Evolutionary conservation across 345 rosid species (phyloP), one percentile per base, ranked within the genome.

Genomic region (Rhodamnia argentea): DNA sequence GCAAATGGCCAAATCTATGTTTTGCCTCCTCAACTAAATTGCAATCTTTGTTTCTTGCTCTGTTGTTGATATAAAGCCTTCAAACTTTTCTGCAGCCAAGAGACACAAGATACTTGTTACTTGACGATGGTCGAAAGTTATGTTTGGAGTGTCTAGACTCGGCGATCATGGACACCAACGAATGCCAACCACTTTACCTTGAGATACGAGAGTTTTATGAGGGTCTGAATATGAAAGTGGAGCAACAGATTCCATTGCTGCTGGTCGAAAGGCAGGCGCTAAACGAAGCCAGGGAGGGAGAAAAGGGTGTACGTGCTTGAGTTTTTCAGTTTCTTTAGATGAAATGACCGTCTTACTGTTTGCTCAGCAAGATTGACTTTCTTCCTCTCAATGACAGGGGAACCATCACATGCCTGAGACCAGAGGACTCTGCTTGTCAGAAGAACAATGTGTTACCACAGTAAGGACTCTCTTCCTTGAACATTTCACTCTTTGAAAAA

Each of bases 331-430:
- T 32, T 64, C 76, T 32, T 64, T 64, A 64, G 76, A 32, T 64
- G 16, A 62, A 16, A 16, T 23, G 27, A 42, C 54, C 15, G 13
- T 52, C 54, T 84, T 44, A 22, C 13, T 16, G 16, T 84, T 40
- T 13, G 24, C 5, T 55, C 23, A 27, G 76, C 23, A 10, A 51
- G 76, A n/a, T 52, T 13, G 27, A 27, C 12, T 27, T 13, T 52
- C 57, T 82, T 52, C 56, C 27, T 82, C 40, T 52, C 84, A 23
- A 64, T 53, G 52, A 42, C 87, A 96, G 99, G 99, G 98, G 84
- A 96, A 97, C 88, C 99, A 94, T 92, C 99, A 96, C 91, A 89
- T 97, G 86, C 95, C 99, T 29, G 99, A 97, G 90, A 97, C 99
- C 2, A 94, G 99, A 91, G 99, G 99, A 87, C 99, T 97, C 52